These are phyloP conservation scores for Dendrostoma leiphaemia DNA, from an alignment of 2,329 filamentous ascomycete genomes.

Conservation along the genomic window DNA sequence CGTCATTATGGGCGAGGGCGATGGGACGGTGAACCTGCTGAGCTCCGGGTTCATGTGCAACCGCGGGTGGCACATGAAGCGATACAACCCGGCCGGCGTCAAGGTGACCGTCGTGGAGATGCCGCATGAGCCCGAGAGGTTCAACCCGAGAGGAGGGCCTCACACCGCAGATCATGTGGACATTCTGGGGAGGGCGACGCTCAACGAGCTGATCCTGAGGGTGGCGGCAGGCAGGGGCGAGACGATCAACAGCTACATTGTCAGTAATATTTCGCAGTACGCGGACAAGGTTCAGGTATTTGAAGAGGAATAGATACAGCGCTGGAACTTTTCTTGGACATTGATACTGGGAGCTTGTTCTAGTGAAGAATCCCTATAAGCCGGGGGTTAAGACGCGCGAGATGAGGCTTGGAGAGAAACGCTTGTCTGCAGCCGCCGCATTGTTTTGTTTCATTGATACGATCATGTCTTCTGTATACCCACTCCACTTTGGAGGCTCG, in stretches of 20 bases:
- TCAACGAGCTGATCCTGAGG: conserved; percentile 87
- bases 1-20: conserved; percentile 92
- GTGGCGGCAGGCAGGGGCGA: conserved; percentile 85
- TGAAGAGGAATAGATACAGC: conserved; percentile 49
- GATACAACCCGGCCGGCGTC: conserved; percentile 85
- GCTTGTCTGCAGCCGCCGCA: too few species aligned
- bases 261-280: conserved; percentile 81
- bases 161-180: conserved; percentile 90
- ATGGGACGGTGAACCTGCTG: conserved; percentile 92
- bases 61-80: conserved; percentile 87
- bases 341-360: too few species aligned
- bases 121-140: conserved; percentile 92
- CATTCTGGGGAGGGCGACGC: conserved; percentile 80
- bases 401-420: too few species aligned
- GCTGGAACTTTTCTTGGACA: background rate
- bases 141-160: conserved; percentile 73
- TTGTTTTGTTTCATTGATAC: too few species aligned
- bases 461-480: too few species aligned
- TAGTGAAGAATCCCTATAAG: too few species aligned
- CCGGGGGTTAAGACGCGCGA: too few species aligned
- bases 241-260: conserved; percentile 71
- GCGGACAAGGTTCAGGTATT: conserved; percentile 80
- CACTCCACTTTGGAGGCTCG: too few species aligned
- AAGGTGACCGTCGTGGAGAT: conserved; percentile 89
- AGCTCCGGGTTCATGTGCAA: conserved; percentile 96